These are phyloP conservation scores for Solanum chiquidenum DNA, from an alignment of 257 asterid species.

Conservation along the genomic window DNA sequence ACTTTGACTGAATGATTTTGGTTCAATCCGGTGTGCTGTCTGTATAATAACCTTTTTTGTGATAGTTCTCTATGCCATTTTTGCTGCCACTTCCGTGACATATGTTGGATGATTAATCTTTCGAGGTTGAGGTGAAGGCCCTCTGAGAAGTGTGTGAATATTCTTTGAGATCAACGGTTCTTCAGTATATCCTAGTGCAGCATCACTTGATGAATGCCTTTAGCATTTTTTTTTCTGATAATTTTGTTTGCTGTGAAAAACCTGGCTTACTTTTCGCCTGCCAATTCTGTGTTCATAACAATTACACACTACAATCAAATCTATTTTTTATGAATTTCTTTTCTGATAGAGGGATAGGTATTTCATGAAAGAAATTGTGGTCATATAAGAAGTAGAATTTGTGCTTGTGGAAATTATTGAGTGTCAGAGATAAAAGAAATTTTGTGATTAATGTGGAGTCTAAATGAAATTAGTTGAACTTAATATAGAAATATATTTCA, in stretches of 20 bases:
- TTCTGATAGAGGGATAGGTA: not conserved
- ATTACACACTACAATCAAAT: not conserved
- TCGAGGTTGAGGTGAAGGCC: not conserved
- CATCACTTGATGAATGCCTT: not conserved
- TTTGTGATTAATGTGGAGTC: not conserved
- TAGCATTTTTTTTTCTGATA: not conserved
- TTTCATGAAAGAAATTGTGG: not conserved
- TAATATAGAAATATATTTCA: not conserved
- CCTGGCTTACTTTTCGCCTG: not conserved
- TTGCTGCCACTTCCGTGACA: not conserved
- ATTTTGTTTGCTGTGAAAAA: not conserved
- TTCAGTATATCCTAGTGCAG: not conserved
- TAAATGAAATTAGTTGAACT: not conserved
- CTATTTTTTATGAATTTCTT: not conserved
- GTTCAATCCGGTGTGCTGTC: not conserved
- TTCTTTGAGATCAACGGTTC: not conserved
- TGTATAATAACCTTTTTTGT: not conserved
- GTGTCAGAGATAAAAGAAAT: not conserved
- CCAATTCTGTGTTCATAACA: not conserved
- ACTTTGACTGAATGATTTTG: not conserved
- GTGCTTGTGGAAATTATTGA: not conserved
- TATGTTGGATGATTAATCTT: not conserved
- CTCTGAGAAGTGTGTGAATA: not conserved
- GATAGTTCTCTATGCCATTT: not conserved
- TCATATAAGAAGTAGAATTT: not conserved